These are phyloP conservation scores for Teunomyces barrocoloradensis DNA, from an alignment of 805 yeast species.

Conservation along the genomic window DNA sequence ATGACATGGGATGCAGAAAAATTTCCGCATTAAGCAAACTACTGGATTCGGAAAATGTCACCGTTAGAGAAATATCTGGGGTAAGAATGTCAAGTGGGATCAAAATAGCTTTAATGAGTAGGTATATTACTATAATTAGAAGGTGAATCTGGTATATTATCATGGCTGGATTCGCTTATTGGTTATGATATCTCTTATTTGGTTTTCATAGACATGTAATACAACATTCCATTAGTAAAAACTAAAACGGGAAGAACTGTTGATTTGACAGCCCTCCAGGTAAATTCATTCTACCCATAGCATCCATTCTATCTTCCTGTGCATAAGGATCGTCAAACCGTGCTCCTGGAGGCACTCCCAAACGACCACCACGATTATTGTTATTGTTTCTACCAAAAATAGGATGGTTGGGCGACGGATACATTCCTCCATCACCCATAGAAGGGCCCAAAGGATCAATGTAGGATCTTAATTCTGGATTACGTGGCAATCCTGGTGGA, in stretches of 20 bases:
- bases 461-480: slow-evolving; percentile 44
- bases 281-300: slow-evolving; percentile 38
- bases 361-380: slow-evolving; percentile 9
- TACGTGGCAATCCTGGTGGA: slow-evolving; percentile 41
- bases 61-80: background rate
- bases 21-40: slow-evolving; percentile 1
- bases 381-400: slow-evolving; percentile 32
- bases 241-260: background rate
- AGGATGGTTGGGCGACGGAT: slow-evolving; percentile 52
- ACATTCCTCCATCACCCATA: slow-evolving; percentile 49
- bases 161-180: background rate
- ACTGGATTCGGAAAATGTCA: background rate
- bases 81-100: background rate
- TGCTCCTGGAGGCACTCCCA: slow-evolving; percentile 46
- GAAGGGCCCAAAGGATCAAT: slow-evolving; percentile 39
- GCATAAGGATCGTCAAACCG: slow-evolving; percentile 50
- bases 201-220: background rate
- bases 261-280: background rate
- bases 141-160: background rate
- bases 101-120: background rate
- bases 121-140: background rate
- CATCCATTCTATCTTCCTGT: slow-evolving; percentile 42
- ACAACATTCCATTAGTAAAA: background rate
- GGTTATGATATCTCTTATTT: background rate
- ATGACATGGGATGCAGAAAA: background rate